These are phyloP conservation scores for Trametes maxima DNA, from an alignment of 768 basidiomycete species.

Conservation along the genomic window DNA sequence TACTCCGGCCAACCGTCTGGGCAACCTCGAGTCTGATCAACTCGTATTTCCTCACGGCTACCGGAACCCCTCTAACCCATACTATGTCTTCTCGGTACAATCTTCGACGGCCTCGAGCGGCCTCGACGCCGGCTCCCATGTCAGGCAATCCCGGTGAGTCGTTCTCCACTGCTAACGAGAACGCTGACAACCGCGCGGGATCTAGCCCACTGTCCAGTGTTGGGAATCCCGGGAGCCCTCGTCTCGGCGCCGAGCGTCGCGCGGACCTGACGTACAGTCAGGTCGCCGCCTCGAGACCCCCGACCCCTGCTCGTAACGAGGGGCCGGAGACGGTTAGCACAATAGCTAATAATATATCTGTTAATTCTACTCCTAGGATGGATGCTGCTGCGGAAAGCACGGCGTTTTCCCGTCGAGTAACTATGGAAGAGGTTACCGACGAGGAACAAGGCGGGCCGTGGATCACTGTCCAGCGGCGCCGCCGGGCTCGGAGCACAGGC, in stretches of 20 bases:
- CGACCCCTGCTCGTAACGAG: not conserved
- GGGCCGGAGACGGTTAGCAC: not conserved
- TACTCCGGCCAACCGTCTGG: no score
- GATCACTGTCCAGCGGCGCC: not conserved
- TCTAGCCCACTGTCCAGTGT: not conserved
- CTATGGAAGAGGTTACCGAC: constrained; percentile 1
- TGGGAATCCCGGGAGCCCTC: not conserved
- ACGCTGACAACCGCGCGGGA: not conserved
- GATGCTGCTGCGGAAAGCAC: not conserved
- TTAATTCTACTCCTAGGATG: not conserved
- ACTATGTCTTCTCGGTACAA: not conserved
- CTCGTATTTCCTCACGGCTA: not conserved
- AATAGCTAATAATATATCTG: not conserved
- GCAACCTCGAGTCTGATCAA: not conserved
- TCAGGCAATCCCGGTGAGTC: not conserved
- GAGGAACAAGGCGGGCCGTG: not conserved
- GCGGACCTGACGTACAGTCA: constrained; percentile 4
- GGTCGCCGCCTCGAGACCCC: constrained; percentile 7
- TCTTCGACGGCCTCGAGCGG: not conserved
- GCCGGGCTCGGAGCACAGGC: not conserved
- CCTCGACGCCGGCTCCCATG: not conserved
- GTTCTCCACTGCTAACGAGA: not conserved
- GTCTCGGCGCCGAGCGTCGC: not conserved
- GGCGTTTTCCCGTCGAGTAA: not conserved
- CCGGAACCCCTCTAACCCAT: not conserved